Evolutionary conservation across 2,329 filamentous ascomycete genomes (phyloP).

Genomic region (Aureobasidium zeae): DNA sequence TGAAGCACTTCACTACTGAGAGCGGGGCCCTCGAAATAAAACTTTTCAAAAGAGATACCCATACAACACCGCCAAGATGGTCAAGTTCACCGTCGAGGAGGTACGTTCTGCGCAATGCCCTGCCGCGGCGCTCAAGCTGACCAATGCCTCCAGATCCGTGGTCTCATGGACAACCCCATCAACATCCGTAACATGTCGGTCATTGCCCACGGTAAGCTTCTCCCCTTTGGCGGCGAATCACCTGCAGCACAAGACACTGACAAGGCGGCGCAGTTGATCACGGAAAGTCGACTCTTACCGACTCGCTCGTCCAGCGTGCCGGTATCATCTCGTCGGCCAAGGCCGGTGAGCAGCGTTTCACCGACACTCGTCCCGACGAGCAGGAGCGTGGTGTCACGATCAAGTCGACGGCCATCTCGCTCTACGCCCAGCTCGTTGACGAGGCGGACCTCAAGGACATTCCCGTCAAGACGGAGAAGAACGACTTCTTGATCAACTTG

Average conservation of each 20-base stretch:
- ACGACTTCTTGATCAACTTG: slow-evolving; percentile 99
- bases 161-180: slow-evolving; percentile 67
- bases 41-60: slow-evolving; percentile 20
- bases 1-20: slow-evolving; percentile 20
- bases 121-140: background rate
- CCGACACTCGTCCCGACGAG: slow-evolving; percentile 93
- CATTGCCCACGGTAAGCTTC: slow-evolving; percentile 78
- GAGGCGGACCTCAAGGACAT: slow-evolving; percentile 92
- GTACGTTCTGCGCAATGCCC: no score
- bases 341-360: slow-evolving; percentile 91
- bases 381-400: slow-evolving; percentile 99
- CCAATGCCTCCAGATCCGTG: slow-evolving; percentile 50
- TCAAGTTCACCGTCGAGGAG: slow-evolving; percentile 99
- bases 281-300: slow-evolving; percentile 99
- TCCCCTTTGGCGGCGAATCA: background rate
- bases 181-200: slow-evolving; percentile 96
- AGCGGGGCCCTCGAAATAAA: slow-evolving; percentile 23
- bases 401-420: slow-evolving; percentile 99
- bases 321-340: slow-evolving; percentile 99
- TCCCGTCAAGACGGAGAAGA: slow-evolving; percentile 76
- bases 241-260: slow-evolving; percentile 3
- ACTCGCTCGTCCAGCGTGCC: slow-evolving; percentile 96
- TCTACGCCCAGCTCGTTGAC: slow-evolving; percentile 76
- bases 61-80: slow-evolving; percentile 85
- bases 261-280: slow-evolving; percentile 64